Base-by-base conservation (phyloP, 106 monocot species). In the Vanilla planifolia region DNA sequence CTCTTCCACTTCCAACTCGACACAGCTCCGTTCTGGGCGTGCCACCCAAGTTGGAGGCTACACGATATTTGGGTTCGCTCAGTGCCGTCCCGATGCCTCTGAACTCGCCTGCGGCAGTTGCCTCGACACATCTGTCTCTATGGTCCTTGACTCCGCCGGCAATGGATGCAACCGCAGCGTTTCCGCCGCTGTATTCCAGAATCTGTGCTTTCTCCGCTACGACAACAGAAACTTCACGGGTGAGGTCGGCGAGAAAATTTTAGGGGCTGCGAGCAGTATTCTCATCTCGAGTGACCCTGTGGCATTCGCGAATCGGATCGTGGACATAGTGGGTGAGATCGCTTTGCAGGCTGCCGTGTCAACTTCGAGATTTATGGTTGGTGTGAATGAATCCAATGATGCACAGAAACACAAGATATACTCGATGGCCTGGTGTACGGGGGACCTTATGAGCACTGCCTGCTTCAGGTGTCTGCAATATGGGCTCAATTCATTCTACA, bases 11-110 rank as follows among this genome's bases (percentile, higher is more conserved):
- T 42, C 71, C 0, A 21, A 84, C 59, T 41, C 55, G 8, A 35
- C 67, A 33, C 5, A 5, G 28, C 15, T 32, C 32, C 32, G 32
- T 10, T 55, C 27, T 6, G 6, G 16, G 1, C 15, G 15, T 3
- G 15, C 15, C 53, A 5, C 2, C n/a, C 7, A 37, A 10, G 37
- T 37, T 10, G 10, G 37, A 5, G 37, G 7, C 37, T 32, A 10
- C 16, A 16, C 1, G 23, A n/a, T n/a, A 3, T 67, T 45, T 10
- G 80, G 73, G 9, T 55, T 80, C 4, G 72, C 57, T 35, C 73
- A 80, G 43, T 85, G 85, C 65, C 68, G 80, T 3, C 76, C 76
- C 6, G 85, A 85, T 63, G 36, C 16, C 19, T 14, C 17, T 35
- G 1, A 30, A 1, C 3, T 21, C 15, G 26, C 44, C 5, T 85